phyloP scores from a whole-genome alignment of 2,329 filamentous ascomycete genomes.

The Thelonectria olida region DNA sequence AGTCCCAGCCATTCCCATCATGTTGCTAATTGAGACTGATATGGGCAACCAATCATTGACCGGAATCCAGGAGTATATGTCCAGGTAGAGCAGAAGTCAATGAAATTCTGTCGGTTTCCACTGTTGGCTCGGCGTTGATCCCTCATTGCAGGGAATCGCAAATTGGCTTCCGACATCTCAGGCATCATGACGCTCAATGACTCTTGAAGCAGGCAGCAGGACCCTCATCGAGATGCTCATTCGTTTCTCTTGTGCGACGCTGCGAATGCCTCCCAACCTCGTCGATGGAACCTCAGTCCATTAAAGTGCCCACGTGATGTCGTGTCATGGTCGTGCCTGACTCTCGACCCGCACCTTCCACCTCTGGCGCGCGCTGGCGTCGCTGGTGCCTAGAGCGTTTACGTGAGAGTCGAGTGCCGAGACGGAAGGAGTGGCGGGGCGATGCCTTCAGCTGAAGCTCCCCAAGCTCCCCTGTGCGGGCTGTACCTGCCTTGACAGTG shows the following conservation, averaged over 20 bases:
- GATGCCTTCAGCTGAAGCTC: slow-evolving; percentile 16
- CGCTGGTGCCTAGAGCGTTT: slow-evolving; percentile 39
- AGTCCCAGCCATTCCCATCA: too few species aligned
- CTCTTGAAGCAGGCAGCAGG: slow-evolving; percentile 16
- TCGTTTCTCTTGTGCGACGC: neutral
- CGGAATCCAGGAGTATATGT: too few species aligned
- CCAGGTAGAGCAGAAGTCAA: too few species aligned
- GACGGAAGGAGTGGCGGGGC: slow-evolving; percentile 8
- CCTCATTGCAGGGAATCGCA: too few species aligned
- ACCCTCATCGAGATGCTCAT: neutral
- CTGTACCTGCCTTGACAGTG: neutral
- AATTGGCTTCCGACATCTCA: neutral
- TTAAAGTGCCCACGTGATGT: slow-evolving; percentile 36
- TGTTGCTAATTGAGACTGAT: too few species aligned
- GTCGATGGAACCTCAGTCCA: neutral
- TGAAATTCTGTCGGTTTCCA: too few species aligned
- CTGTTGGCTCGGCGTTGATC: too few species aligned
- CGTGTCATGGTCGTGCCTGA: slow-evolving; percentile 37
- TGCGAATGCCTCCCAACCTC: neutral
- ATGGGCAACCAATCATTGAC: too few species aligned
- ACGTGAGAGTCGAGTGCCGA: neutral
- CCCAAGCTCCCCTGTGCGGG: neutral
- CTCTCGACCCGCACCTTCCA: neutral
- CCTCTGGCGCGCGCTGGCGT: slow-evolving; percentile 36
- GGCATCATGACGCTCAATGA: slow-evolving; percentile 6